A percentile compares a stretch with the other conserved stretches of the same genome.
Evolutionary conservation across 352 stramenopile species (phyloP).

Genomic region (Pythium biforme): DNA sequence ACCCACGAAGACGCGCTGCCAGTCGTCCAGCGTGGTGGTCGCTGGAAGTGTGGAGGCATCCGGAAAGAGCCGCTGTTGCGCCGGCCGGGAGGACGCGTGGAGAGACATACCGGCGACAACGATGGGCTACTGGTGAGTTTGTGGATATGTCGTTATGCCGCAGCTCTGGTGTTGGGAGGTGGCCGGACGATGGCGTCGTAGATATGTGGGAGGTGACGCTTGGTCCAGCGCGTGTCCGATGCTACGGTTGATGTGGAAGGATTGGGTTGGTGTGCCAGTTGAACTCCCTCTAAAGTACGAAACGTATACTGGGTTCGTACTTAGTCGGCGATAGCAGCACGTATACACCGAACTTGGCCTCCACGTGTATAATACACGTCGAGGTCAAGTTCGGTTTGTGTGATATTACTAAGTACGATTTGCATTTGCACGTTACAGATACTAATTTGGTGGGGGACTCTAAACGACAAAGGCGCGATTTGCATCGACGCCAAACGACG

Average conservation of each 20-base stretch:
- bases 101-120: background rate
- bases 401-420: background rate
- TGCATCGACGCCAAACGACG: background rate
- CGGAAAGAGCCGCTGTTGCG: background rate
- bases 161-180: background rate
- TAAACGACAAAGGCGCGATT: background rate
- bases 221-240: constrained; percentile 18
- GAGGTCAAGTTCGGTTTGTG: background rate
- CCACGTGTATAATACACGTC: too few relatives aligned
- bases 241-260: constrained; percentile 8
- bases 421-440: background rate
- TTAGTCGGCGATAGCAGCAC: background rate
- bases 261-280: background rate
- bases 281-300: constrained; percentile 7
- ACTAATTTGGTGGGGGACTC: background rate
- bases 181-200: background rate
- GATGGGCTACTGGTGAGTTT: background rate
- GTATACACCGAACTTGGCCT: background rate
- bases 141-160: background rate
- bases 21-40: background rate
- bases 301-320: background rate
- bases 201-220: background rate
- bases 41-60: background rate
- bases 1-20: constrained; percentile 4
- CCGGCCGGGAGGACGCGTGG: background rate